Conservation (phyloP, 2,329 filamentous ascomycete genomes). For the Ceratocystiopsis sp. region DNA sequence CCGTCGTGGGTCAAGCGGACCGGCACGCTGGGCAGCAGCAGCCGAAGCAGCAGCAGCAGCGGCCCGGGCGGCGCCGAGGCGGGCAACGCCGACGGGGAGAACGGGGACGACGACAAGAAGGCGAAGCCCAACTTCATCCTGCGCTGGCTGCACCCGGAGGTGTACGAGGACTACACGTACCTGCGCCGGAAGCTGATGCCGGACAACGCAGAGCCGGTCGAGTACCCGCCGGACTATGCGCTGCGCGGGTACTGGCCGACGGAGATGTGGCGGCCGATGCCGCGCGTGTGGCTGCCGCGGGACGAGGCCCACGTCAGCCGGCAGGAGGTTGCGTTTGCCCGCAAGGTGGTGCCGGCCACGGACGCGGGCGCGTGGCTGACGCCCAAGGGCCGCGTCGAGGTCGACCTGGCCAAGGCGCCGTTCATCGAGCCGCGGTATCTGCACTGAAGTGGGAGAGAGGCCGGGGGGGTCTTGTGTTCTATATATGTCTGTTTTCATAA, state of each 20-base stretch:
- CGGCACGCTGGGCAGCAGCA: neutral
- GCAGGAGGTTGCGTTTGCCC: constrained; percentile 53
- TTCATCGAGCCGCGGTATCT: constrained; percentile 13
- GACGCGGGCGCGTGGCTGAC: constrained; percentile 56
- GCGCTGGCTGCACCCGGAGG: constrained; percentile 39
- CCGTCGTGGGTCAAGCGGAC: constrained; percentile 1
- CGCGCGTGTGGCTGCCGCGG: constrained; percentile 59
- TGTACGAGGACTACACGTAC: constrained; percentile 42
- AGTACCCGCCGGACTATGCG: constrained; percentile 23
- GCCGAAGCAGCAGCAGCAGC: neutral
- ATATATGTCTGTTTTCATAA: neutral
- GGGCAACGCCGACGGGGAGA: neutral
- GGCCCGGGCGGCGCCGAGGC: too few relatives aligned
- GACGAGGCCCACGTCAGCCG: constrained; percentile 51
- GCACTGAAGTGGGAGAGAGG: too few relatives aligned
- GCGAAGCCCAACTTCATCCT: constrained; percentile 28
- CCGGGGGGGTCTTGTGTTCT: neutral
- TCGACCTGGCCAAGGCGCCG: constrained; percentile 12
- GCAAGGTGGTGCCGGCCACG: constrained; percentile 49
- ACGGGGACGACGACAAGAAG: neutral
- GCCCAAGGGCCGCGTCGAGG: constrained; percentile 21
- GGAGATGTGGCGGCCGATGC: constrained; percentile 41
- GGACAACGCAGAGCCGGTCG: neutral
- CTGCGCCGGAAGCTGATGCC: constrained; percentile 26
- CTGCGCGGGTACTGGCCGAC: constrained; percentile 55